These are phyloP conservation scores for Trametes villosa DNA, from an alignment of 768 basidiomycete genomes.

Conservation along the genomic window DNA sequence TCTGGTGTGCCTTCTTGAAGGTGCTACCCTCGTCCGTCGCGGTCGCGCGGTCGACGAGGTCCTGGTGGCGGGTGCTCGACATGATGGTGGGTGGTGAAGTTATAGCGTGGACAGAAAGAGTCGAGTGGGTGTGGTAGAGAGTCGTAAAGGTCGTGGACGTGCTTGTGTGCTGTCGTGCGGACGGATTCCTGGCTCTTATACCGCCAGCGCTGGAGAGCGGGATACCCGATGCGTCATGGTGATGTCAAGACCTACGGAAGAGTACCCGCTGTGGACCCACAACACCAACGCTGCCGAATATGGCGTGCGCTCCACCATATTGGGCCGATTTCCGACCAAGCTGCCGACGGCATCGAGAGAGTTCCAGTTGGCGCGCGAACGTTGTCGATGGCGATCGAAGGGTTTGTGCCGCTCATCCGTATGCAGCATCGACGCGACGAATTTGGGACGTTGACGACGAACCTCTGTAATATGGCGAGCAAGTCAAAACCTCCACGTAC, in stretches of 20 bases:
- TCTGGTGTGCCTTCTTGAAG: slow-evolving; percentile 37
- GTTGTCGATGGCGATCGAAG: no score
- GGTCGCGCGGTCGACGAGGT: slow-evolving; percentile 15
- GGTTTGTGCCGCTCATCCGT: no score
- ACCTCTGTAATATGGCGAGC: no score
- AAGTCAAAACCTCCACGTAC: no score
- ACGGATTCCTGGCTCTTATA: neutral
- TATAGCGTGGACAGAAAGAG: neutral
- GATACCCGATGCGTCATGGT: slow-evolving; percentile 17
- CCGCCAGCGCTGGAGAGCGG: neutral
- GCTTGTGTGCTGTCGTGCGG: neutral
- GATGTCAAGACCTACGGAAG: slow-evolving; percentile 11
- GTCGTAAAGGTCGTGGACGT: neutral
- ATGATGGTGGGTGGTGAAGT: neutral
- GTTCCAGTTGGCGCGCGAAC: no score
- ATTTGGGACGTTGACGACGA: no score
- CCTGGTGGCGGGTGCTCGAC: slow-evolving; percentile 16
- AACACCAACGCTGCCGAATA: slow-evolving; percentile 5
- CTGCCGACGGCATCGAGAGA: no score
- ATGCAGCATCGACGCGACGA: no score
- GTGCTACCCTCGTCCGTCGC: slow-evolving; percentile 15
- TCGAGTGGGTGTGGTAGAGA: neutral
- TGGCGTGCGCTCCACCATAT: slow-evolving; percentile 14
- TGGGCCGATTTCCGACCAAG: neutral
- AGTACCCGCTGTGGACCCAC: slow-evolving; percentile 12